A percentile compares a stretch with the other conserved stretches of the same genome.
These are phyloP conservation scores for Plantago lanceolata DNA, from an alignment of 305 asterid species.

Conservation along the genomic window DNA sequence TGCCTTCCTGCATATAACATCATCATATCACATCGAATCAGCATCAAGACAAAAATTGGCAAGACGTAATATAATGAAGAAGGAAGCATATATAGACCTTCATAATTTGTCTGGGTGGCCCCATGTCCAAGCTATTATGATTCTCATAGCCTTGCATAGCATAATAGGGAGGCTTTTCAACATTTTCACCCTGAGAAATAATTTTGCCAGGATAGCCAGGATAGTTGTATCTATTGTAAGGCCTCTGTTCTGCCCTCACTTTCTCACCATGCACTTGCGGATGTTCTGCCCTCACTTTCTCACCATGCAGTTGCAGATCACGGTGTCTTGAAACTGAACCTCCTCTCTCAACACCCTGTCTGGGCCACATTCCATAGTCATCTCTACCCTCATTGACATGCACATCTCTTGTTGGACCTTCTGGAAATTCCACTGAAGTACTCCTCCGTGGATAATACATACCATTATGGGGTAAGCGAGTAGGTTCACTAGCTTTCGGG, in stretches of 20 bases:
- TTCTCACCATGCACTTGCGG: constrained; percentile 37
- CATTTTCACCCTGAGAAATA: constrained; percentile 30
- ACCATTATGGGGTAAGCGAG: constrained; percentile 29
- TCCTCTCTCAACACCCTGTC: constrained; percentile 41
- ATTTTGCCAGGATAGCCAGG: constrained; percentile 31
- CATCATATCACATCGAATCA: constrained; percentile 20
- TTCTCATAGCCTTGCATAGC: constrained; percentile 27
- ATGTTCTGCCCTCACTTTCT: no score
- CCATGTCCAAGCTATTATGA: constrained; percentile 30
- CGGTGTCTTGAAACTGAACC: constrained; percentile 35
- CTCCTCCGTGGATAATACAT: constrained; percentile 40
- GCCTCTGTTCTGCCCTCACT: constrained; percentile 30
- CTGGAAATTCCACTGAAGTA: constrained; percentile 41
- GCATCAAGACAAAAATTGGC: constrained; percentile 11
- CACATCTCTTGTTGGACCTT: constrained; percentile 36
- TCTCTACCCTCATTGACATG: constrained; percentile 40
- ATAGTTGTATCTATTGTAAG: constrained; percentile 28
- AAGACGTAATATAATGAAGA: constrained; percentile 1
- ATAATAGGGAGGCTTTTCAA: constrained; percentile 28
- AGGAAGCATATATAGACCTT: constrained; percentile 39
- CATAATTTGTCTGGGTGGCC: constrained; percentile 30
- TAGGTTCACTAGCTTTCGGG: constrained; percentile 34
- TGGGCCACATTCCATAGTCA: constrained; percentile 28
- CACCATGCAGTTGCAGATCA: constrained; percentile 31
- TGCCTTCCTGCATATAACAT: constrained; percentile 39